These are phyloP conservation scores for Dactylella cylindrospora DNA, from an alignment of 2,329 filamentous ascomycete genomes.

Conservation along the genomic window DNA sequence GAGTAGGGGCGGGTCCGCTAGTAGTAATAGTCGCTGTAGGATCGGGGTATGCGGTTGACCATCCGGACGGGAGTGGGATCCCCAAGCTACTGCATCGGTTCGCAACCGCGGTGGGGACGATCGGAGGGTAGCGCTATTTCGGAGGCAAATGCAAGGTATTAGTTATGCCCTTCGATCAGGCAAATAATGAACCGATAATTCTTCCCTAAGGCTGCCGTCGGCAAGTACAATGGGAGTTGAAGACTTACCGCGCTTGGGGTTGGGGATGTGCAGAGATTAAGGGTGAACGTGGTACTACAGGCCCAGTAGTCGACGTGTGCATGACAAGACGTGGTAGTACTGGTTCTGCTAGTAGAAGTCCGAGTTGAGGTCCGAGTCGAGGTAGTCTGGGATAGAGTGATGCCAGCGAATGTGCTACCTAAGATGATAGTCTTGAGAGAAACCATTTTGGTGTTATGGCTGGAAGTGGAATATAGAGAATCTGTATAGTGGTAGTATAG, in stretches of 20 bases:
- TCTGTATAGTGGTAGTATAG: no score
- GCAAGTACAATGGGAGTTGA: no score
- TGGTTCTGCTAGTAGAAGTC: not conserved
- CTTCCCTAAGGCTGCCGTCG: no score
- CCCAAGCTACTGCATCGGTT: not conserved
- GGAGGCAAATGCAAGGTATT: not conserved
- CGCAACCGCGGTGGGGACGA: constrained; percentile 3
- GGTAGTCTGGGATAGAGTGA: not conserved
- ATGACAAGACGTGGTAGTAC: not conserved
- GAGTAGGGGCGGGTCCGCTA: not conserved
- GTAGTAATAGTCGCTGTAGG: constrained; percentile 1
- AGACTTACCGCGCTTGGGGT: not conserved
- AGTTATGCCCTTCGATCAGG: not conserved
- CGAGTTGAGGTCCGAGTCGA: not conserved
- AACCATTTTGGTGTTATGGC: not conserved
- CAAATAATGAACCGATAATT: not conserved
- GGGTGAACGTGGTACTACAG: constrained; percentile 4
- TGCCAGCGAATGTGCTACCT: not conserved
- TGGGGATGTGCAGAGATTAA: constrained; percentile 1
- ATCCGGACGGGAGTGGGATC: constrained; percentile 7
- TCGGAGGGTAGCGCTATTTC: constrained; percentile 10
- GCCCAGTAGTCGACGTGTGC: constrained; percentile 10
- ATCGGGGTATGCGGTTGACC: constrained; percentile 17
- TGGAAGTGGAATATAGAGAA: not conserved
- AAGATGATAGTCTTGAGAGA: constrained; percentile 1